Conservation (phyloP, 805 yeast genomes). For the Wickerhamomyces hampshirensis region DNA sequence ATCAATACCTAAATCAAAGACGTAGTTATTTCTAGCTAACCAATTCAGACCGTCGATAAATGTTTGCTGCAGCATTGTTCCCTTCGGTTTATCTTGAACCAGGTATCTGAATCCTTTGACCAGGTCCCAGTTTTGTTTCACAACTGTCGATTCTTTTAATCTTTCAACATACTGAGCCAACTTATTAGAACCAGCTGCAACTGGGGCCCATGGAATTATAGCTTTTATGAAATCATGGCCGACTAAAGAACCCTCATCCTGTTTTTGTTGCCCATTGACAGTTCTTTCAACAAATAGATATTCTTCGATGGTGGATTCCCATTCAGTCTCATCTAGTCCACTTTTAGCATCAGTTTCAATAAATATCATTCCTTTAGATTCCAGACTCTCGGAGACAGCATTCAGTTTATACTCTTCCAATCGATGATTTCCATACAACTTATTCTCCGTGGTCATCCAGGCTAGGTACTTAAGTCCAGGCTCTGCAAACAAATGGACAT, state of each 20-base stretch:
- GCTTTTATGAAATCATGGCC: constrained; percentile 18
- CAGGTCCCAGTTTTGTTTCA: constrained; percentile 8
- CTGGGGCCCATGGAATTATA: constrained; percentile 43
- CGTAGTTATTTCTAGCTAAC: constrained; percentile 26
- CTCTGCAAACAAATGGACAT: constrained; percentile 17
- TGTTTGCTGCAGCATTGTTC: constrained; percentile 26
- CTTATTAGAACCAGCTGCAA: constrained; percentile 28
- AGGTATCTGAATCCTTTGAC: constrained; percentile 39
- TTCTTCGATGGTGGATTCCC: constrained; percentile 15
- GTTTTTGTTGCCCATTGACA: constrained; percentile 3
- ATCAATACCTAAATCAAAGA: constrained; percentile 42
- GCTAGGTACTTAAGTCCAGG: constrained; percentile 9
- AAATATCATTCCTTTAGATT: constrained; percentile 11
- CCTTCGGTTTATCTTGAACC: constrained; percentile 38
- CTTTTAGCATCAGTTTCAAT: constrained; percentile 17
- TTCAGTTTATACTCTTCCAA: constrained; percentile 8
- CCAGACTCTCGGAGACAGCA: not conserved
- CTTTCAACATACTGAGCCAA: constrained; percentile 12
- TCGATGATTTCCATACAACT: constrained; percentile 9
- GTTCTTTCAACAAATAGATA: constrained; percentile 9
- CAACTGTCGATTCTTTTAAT: constrained; percentile 16
- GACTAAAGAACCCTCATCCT: constrained; percentile 4
- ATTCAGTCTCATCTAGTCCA: constrained; percentile 7
- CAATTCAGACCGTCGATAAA: constrained; percentile 32
- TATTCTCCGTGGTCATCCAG: constrained; percentile 14